A percentile compares a stretch with the other conserved stretches of the same genome.
Evolutionary conservation across 1,284 basidiomycete genomes (phyloP).

Genomic region (Ustilago nuda): DNA sequence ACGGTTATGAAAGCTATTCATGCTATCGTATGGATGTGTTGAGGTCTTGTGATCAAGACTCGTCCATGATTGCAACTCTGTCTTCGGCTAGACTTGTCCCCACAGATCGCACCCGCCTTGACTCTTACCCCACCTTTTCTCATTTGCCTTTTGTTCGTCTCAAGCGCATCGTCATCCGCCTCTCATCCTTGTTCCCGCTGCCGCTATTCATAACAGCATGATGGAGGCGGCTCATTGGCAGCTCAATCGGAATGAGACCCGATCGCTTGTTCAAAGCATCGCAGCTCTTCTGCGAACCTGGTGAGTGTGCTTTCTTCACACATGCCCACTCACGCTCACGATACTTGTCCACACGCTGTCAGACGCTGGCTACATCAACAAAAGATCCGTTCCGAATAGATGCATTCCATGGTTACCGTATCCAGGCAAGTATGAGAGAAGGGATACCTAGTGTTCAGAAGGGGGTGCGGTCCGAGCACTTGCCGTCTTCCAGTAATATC

Average conservation of each 20-base stretch:
- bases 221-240: background rate
- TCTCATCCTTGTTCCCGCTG: background rate
- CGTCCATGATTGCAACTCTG: background rate
- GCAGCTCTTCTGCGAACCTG: no score
- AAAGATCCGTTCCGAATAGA: background rate
- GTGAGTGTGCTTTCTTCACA: background rate
- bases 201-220: background rate
- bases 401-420: conserved; percentile 1
- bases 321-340: background rate
- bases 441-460: conserved; percentile 29
- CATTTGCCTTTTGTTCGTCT: background rate
- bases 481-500: conserved; percentile 70
- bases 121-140: conserved; percentile 1
- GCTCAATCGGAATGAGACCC: background rate
- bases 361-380: background rate
- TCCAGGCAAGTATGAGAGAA: background rate
- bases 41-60: conserved; percentile 15
- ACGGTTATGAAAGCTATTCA: background rate
- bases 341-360: background rate
- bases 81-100: conserved; percentile 2
- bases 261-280: background rate
- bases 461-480: conserved; percentile 45
- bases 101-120: conserved; percentile 12
- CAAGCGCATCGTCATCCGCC: conserved; percentile 10
- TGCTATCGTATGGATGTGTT: background rate